Percentiles rank a stretch among this genome's conserved stretches.
These are phyloP conservation scores for Oropetium thomaeum DNA, from an alignment of 176 grass and related monocot genomes.

Conservation along the genomic window DNA sequence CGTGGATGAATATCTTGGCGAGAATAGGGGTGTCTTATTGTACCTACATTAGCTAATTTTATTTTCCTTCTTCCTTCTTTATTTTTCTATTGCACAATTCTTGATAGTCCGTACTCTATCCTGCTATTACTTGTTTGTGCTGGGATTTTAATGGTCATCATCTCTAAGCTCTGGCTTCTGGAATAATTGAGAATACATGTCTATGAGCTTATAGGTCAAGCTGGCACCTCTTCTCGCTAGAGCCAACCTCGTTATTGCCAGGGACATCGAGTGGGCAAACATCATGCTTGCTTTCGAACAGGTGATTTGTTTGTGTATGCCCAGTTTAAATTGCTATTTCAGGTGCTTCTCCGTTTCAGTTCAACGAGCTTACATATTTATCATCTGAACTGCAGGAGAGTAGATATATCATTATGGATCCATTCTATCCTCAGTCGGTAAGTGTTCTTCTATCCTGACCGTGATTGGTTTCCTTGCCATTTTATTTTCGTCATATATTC, in stretches of 20 bases:
- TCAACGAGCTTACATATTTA: conserved; percentile 15
- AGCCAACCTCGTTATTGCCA: conserved; percentile 72
- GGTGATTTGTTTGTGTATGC: conserved; percentile 48
- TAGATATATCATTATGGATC: conserved; percentile 87
- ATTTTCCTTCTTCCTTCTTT: not conserved
- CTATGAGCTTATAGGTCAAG: conserved; percentile 50
- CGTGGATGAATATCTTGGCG: not conserved
- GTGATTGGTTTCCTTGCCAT: not conserved
- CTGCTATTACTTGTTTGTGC: not conserved
- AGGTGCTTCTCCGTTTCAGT: conserved; percentile 11
- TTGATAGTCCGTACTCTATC: not conserved
- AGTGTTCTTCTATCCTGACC: conserved; percentile 27
- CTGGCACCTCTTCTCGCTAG: conserved; percentile 69
- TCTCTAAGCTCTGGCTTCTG: not conserved
- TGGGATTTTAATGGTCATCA: not conserved
- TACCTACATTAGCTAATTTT: not conserved
- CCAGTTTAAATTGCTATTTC: not conserved
- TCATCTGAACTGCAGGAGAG: conserved; percentile 66
- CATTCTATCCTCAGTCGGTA: conserved; percentile 65
- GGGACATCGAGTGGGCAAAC: conserved; percentile 97
- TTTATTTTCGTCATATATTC: not conserved
- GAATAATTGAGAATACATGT: conserved; percentile 11
- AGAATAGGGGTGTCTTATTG: not conserved
- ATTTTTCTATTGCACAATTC: not conserved
- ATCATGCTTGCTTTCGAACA: conserved; percentile 91